These are phyloP conservation scores for Pseudogymnoascus sp. DNA, from an alignment of 2,329 filamentous ascomycete genomes.

Conservation along the genomic window DNA sequence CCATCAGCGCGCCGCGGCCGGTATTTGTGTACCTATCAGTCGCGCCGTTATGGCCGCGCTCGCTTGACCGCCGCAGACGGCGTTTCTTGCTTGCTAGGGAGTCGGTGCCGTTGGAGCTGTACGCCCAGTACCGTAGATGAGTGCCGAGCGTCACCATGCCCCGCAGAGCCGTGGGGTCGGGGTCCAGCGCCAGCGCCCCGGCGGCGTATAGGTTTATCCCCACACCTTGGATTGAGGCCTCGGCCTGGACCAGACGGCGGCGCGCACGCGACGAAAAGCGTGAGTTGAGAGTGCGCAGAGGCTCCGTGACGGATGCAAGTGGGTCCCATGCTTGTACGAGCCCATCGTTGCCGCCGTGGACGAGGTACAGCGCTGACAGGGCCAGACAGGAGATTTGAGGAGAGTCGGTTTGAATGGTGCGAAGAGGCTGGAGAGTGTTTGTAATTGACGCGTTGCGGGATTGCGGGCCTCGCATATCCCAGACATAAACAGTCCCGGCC, in stretches of 20 bases:
- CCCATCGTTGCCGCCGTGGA: slow-evolving; percentile 90
- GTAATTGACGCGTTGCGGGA: slow-evolving; percentile 43
- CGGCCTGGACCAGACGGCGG: slow-evolving; percentile 61
- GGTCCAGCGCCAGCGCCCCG: slow-evolving; percentile 77
- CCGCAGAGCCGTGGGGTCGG: slow-evolving; percentile 75
- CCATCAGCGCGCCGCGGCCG: slow-evolving; percentile 62
- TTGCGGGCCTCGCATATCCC: slow-evolving; percentile 68
- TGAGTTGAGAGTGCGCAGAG: slow-evolving; percentile 80
- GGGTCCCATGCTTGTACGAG: slow-evolving; percentile 96
- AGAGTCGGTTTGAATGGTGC: slow-evolving; percentile 82
- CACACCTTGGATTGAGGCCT: slow-evolving; percentile 58
- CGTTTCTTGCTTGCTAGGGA: slow-evolving; percentile 72
- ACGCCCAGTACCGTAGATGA: slow-evolving; percentile 87
- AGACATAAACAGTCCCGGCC: slow-evolving; percentile 68
- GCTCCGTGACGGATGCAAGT: slow-evolving; percentile 69
- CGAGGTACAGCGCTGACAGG: slow-evolving; percentile 75
- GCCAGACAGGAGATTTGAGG: slow-evolving; percentile 78
- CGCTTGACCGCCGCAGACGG: slow-evolving; percentile 56
- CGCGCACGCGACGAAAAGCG: slow-evolving; percentile 76
- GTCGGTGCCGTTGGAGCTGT: slow-evolving; percentile 70
- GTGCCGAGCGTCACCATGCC: slow-evolving; percentile 83
- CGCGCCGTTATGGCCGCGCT: slow-evolving; percentile 52
- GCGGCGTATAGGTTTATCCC: slow-evolving; percentile 74
- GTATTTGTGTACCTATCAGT: slow-evolving; percentile 51
- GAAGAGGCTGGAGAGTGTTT: slow-evolving; percentile 62